Conservation (phyloP, 73 alveolate species). For the Paramecium tetraurelia region DNA sequence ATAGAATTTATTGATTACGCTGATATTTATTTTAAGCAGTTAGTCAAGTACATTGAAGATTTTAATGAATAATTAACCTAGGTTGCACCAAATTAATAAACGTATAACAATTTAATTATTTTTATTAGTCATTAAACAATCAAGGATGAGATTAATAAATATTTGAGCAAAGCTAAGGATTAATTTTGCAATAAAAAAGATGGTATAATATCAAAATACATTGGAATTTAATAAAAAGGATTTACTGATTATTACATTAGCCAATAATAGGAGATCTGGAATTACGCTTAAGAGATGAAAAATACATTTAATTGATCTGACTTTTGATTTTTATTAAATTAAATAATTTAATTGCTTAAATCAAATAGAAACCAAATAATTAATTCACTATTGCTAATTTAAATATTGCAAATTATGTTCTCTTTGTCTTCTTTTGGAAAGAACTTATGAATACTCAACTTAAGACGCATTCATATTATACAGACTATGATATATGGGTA, state of each 20-base stretch:
- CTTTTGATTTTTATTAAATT: neutral
- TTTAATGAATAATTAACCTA: neutral
- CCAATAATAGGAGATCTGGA: neutral
- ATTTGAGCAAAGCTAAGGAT: neutral
- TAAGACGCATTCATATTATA: neutral
- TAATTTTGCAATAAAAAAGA: neutral
- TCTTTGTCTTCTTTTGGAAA: neutral
- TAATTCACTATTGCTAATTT: neutral
- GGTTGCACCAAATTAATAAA: slow-evolving; percentile 33
- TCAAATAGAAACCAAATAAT: neutral
- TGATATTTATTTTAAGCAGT: neutral
- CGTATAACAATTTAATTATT: neutral
- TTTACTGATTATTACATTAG: neutral
- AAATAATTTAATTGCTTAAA: neutral
- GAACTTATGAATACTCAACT: neutral
- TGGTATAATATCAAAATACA: neutral
- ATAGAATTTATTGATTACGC: slow-evolving; percentile 35
- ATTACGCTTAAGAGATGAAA: neutral
- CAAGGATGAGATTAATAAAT: neutral
- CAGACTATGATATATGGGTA: neutral
- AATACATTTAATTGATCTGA: neutral
- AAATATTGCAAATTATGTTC: neutral
- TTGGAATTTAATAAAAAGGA: neutral
- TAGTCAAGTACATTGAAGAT: neutral
- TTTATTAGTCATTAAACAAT: neutral